Evolutionary conservation across 2,329 filamentous ascomycete genomes (phyloP).

Genomic region (Scedosporium boydii): DNA sequence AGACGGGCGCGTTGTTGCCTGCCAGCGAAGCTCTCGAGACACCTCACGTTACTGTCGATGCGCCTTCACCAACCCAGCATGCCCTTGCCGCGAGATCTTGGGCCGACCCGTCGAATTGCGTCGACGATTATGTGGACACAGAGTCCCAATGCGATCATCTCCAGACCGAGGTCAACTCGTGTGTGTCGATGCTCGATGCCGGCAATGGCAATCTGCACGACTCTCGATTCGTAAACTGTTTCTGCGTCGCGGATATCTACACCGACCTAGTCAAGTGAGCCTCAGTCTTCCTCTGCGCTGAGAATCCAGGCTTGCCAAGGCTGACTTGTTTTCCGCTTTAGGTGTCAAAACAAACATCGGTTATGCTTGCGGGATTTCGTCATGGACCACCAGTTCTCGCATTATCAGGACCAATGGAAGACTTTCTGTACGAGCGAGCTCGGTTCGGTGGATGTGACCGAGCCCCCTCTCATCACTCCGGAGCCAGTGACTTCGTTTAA

Average conservation of each 20-base stretch:
- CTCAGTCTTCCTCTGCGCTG: background rate
- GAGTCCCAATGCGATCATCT: background rate
- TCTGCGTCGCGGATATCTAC: background rate
- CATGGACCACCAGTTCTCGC: background rate
- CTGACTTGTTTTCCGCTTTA: background rate
- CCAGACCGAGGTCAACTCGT: background rate
- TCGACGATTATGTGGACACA: background rate
- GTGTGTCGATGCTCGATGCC: background rate
- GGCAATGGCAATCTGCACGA: background rate
- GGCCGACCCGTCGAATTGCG: background rate
- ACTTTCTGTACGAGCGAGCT: background rate
- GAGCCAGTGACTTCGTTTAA: background rate
- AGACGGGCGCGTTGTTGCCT: background rate
- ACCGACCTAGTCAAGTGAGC: background rate
- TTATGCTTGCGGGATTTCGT: background rate
- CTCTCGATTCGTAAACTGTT: background rate
- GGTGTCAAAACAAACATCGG: background rate
- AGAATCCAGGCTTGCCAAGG: background rate
- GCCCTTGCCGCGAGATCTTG: background rate
- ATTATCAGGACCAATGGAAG: background rate
- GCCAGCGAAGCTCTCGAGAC: no score
- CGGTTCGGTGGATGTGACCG: background rate
- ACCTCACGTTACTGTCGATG: no score
- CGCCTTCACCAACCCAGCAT: background rate
- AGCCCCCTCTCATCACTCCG: background rate